A percentile compares a stretch with the other conserved stretches of the same genome.
Evolutionary conservation across 2,329 filamentous ascomycete genomes (phyloP).

Genomic region (Xylaria sp.): DNA sequence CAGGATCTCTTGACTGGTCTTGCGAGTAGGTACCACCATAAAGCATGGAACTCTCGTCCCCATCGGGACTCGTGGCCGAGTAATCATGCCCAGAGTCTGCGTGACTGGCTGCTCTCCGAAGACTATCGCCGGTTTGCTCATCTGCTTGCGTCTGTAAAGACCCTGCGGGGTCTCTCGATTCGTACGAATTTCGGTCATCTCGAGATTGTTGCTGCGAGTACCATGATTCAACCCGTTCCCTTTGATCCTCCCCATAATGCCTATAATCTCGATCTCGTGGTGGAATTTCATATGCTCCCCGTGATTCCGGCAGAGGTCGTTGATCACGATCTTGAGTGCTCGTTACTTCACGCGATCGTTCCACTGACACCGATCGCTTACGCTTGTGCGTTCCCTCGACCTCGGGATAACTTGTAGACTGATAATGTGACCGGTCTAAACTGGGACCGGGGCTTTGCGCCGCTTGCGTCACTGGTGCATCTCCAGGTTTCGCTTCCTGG

Average conservation of each 20-base stretch:
- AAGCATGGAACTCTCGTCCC: conserved; percentile 61
- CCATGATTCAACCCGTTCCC: conserved; percentile 62
- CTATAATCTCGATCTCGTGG: conserved; percentile 58
- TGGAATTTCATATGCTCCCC: conserved; percentile 57
- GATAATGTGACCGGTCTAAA: conserved; percentile 57
- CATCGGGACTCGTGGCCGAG: conserved; percentile 64
- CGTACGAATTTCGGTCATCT: conserved; percentile 60
- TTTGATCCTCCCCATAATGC: conserved; percentile 58
- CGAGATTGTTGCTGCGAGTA: conserved; percentile 57
- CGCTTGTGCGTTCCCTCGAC: conserved; percentile 68
- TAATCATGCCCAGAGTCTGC: conserved; percentile 61
- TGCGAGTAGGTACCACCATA: conserved; percentile 58
- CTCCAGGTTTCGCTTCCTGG: conserved; percentile 45
- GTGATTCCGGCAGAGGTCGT: conserved; percentile 51
- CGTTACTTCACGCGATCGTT: conserved; percentile 55
- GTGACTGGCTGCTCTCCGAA: conserved; percentile 59
- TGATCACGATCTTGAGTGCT: conserved; percentile 51
- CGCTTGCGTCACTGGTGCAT: conserved; percentile 45
- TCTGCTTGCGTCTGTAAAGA: conserved; percentile 61
- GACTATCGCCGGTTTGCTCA: conserved; percentile 60
- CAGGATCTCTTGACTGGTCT: conserved; percentile 58
- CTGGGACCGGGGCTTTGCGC: conserved; percentile 58
- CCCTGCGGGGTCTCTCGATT: conserved; percentile 58
- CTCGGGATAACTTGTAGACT: conserved; percentile 56
- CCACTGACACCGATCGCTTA: conserved; percentile 75